Conservation (phyloP, 768 basidiomycete species). For the Xerocomus brunneocitrinus region DNA sequence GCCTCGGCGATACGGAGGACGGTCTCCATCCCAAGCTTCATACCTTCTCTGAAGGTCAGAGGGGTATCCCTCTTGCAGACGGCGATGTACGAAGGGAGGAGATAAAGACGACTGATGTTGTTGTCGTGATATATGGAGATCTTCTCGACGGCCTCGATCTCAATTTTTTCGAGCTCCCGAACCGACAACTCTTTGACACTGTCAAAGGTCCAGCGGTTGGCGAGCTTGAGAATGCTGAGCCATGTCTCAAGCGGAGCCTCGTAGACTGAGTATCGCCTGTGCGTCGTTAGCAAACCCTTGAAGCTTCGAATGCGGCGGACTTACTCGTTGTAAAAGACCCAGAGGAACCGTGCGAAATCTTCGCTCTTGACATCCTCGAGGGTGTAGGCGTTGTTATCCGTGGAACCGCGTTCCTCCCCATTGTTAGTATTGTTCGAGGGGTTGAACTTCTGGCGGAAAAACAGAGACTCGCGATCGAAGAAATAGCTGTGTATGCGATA, state of each 20-base stretch:
- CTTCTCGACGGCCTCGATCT: constrained; percentile 33
- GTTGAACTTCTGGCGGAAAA: constrained; percentile 38
- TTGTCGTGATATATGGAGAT: constrained; percentile 38
- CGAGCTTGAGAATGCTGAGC: constrained; percentile 37
- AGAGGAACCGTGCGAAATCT: constrained; percentile 54
- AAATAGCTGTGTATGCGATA: constrained; percentile 61
- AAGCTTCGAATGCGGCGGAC: constrained; percentile 15
- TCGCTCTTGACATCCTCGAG: constrained; percentile 41
- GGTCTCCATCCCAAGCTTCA: constrained; percentile 39
- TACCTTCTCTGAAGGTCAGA: constrained; percentile 36
- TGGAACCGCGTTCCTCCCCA: constrained; percentile 33
- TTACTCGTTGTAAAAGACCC: constrained; percentile 63
- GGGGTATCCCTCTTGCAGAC: constrained; percentile 36
- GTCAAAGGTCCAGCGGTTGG: constrained; percentile 39
- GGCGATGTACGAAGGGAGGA: constrained; percentile 33
- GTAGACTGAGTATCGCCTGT: constrained; percentile 36
- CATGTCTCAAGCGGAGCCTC: constrained; percentile 39
- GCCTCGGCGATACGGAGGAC: constrained; percentile 35
- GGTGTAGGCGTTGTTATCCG: constrained; percentile 40
- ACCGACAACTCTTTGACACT: constrained; percentile 37
- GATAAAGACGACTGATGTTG: constrained; percentile 31
- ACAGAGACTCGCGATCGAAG: constrained; percentile 55
- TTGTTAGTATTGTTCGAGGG: constrained; percentile 29
- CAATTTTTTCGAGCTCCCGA: constrained; percentile 36
- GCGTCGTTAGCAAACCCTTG: not conserved